Base-by-base conservation (phyloP, 129 eudicot genomes). In the Cynara cardunculus region DNA sequence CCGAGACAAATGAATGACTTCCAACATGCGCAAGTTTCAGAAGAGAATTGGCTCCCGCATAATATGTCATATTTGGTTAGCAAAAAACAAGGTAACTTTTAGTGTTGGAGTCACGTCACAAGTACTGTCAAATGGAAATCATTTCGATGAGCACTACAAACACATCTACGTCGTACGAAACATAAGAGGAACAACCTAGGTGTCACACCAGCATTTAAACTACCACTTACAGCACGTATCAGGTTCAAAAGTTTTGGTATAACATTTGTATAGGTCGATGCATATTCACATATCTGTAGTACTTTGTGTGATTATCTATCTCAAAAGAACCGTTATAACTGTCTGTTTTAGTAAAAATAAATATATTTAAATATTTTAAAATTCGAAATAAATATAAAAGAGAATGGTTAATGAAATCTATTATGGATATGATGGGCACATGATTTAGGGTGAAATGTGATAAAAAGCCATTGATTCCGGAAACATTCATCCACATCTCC, bases 401-500 rank as follows among this genome's bases (percentile, higher is more conserved):
- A 49, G 8, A 49, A 49, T 49, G 19, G 19, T 49, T 16, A 49
- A 22, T 16, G 22, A 49, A 49, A 49, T 49, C 62, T 49, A 7
- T 1, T 49, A 4, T 49, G 62, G 79, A 59, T 75, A 75, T 70
- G 69, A 79, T 53, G 46, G 71, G 41, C 64, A 46, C 72, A 71
- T 80, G 77, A 80, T 69, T 71, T 80, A 32, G 77, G 78, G 77
- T 75, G 31, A 75, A 49, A 56, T n/a, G 49, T 0, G 72, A 37
- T 71, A 71, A 80, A 49, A 80, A 71, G 77, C 83, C 77, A 30
- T 13, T 53, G 21, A 71, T 71, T 71, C 62, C 77, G 83, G 76
- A 53, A 12, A 53, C 70, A 49, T 79, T 79, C 32, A 70, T 79
- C 76, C 83, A 21, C 68, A 71, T 46, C 61, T 71, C 71, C 78